Conservation (phyloP, 2,329 filamentous ascomycete species). For the Sporothrix mexicana region DNA sequence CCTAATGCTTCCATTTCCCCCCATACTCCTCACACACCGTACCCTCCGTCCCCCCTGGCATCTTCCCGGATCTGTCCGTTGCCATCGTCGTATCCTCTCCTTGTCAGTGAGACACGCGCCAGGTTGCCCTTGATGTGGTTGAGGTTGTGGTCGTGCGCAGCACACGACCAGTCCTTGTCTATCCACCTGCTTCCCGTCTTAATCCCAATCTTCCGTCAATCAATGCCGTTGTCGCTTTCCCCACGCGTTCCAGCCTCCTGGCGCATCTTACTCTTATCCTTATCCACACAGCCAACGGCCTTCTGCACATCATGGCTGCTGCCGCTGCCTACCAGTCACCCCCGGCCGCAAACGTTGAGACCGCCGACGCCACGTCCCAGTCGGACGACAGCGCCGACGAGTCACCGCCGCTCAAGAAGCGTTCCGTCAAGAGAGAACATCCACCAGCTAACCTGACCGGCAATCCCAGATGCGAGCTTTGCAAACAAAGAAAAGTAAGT, state of each 20-base stretch:
- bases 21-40: slow-evolving; percentile 17
- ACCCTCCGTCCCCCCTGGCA: neutral
- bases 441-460: slow-evolving; percentile 23
- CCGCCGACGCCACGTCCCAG: slow-evolving; percentile 27
- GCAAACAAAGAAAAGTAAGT: slow-evolving; percentile 78
- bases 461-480: slow-evolving; percentile 69
- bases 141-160: neutral
- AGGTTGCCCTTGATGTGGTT: neutral
- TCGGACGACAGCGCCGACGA: slow-evolving; percentile 33
- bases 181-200: slow-evolving; percentile 24
- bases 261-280: neutral
- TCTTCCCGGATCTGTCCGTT: slow-evolving; percentile 9
- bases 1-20: neutral
- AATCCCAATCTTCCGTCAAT: slow-evolving; percentile 25
- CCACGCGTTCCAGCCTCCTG: slow-evolving; percentile 23
- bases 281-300: neutral
- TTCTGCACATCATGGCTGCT: slow-evolving; percentile 23
- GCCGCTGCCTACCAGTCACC: slow-evolving; percentile 1
- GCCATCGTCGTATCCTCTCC: neutral
- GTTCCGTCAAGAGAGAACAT: neutral
- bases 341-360: slow-evolving; percentile 6
- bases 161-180: slow-evolving; percentile 9
- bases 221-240: slow-evolving; percentile 22
- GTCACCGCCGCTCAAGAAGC: slow-evolving; percentile 18
- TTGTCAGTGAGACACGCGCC: slow-evolving; percentile 14